Conservation (phyloP, 2,329 filamentous ascomycete genomes). For the Botryotinia globosa region DNA sequence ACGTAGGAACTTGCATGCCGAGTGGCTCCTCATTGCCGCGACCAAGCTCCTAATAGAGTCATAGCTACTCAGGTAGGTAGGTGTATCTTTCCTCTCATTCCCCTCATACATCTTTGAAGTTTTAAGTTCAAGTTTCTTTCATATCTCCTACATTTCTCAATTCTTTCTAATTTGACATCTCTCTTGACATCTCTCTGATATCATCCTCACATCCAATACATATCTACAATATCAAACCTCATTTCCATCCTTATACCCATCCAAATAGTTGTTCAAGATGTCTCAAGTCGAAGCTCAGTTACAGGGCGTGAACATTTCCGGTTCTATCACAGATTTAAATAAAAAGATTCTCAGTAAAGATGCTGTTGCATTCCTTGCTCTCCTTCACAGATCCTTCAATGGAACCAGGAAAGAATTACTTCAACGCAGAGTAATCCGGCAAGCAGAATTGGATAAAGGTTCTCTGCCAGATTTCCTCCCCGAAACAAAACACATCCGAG, state of each 20-base stretch:
- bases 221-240: neutral
- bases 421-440: constrained; percentile 79
- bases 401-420: constrained; percentile 81
- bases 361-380: constrained; percentile 85
- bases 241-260: neutral
- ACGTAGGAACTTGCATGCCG: neutral
- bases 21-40: constrained; percentile 15
- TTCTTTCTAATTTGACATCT: neutral
- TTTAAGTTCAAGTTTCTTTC: neutral
- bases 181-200: neutral
- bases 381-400: constrained; percentile 95
- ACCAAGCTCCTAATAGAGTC: constrained; percentile 14
- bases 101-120: neutral
- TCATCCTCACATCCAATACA: neutral
- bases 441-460: constrained; percentile 91
- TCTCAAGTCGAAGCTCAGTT: constrained; percentile 72
- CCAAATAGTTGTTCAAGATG: constrained; percentile 47
- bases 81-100: neutral
- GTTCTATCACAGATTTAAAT: constrained; percentile 71
- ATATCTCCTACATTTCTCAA: neutral
- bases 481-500: constrained; percentile 92
- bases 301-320: constrained; percentile 83
- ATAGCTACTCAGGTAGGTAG: no score
- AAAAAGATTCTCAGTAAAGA: constrained; percentile 90
- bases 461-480: constrained; percentile 88